Evolutionary conservation across 108 stramenopile species (phyloP).

Genomic region (Pelagomonas calceolata): DNA sequence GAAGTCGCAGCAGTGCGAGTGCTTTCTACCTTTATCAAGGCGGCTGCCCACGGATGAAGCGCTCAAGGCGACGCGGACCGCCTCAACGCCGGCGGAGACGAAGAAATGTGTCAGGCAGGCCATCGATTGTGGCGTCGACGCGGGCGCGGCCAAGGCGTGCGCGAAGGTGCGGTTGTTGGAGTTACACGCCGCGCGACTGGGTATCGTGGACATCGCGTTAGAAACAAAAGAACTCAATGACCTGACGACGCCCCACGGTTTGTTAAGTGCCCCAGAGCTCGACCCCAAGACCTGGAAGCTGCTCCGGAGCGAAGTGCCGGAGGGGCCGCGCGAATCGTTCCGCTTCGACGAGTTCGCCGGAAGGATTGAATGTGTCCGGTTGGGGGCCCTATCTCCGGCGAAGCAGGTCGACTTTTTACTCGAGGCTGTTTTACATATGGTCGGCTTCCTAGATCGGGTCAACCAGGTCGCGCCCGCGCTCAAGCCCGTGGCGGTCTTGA

Average conservation of each 20-base stretch:
- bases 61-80: neutral
- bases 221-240: neutral
- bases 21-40: too few species aligned
- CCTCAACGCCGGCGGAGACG: neutral
- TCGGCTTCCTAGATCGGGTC: neutral
- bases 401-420: neutral
- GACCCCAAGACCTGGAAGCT: neutral
- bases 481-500: too few species aligned
- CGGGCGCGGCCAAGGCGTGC: neutral
- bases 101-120: neutral
- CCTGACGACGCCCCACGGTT: neutral
- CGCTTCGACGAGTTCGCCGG: neutral
- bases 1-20: neutral
- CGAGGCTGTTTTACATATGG: neutral
- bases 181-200: neutral
- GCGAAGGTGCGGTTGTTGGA: neutral
- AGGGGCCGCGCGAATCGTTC: neutral
- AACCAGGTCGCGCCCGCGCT: neutral
- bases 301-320: neutral
- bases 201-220: neutral
- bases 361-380: neutral
- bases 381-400: neutral
- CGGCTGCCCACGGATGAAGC: neutral
- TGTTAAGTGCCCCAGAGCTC: neutral
- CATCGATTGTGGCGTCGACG: neutral